phyloP scores from a whole-genome alignment of 1,284 basidiomycete genomes.

The Farysia itapuensis region DNA sequence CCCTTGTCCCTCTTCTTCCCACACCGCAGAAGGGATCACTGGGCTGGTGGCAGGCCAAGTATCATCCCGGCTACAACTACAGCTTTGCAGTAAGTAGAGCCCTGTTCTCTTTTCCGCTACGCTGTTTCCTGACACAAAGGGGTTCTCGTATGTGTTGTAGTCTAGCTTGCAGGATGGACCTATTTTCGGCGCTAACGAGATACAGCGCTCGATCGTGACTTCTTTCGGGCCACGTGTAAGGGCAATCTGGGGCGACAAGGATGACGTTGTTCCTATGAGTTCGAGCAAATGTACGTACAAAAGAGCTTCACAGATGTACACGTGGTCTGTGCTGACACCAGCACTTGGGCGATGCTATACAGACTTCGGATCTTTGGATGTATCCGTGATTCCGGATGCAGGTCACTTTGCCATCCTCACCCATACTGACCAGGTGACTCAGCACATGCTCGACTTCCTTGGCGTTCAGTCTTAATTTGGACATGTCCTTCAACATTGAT shows the following conservation, averaged over 20 bases:
- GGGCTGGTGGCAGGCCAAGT: conserved; percentile 27
- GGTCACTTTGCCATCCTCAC: conserved; percentile 28
- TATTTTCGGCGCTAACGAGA: conserved; percentile 19
- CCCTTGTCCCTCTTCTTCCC: conserved; percentile 25
- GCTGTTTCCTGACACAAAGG: too few species aligned
- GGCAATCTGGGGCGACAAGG: conserved; percentile 38
- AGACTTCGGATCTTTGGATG: conserved; percentile 36
- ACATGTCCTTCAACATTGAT: too few species aligned
- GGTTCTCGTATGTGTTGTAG: neutral
- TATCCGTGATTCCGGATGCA: conserved; percentile 20
- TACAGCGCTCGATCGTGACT: conserved; percentile 13
- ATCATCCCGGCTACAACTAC: conserved; percentile 33
- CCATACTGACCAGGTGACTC: conserved; percentile 24
- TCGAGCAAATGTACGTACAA: conserved; percentile 22
- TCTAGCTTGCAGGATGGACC: conserved; percentile 34
- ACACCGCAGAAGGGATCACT: conserved; percentile 26
- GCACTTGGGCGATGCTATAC: too few species aligned
- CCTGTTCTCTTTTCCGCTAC: neutral
- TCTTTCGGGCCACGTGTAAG: conserved; percentile 16
- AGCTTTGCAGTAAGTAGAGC: conserved; percentile 10
- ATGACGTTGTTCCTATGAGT: conserved; percentile 30
- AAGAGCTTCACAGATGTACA: neutral
- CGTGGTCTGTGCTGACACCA: neutral
- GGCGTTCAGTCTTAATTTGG: too few species aligned
- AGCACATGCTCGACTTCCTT: conserved; percentile 32